Evolutionary conservation across 192 early-diverging fungal species (phyloP).

Genomic region (Umbelopsis sp.): DNA sequence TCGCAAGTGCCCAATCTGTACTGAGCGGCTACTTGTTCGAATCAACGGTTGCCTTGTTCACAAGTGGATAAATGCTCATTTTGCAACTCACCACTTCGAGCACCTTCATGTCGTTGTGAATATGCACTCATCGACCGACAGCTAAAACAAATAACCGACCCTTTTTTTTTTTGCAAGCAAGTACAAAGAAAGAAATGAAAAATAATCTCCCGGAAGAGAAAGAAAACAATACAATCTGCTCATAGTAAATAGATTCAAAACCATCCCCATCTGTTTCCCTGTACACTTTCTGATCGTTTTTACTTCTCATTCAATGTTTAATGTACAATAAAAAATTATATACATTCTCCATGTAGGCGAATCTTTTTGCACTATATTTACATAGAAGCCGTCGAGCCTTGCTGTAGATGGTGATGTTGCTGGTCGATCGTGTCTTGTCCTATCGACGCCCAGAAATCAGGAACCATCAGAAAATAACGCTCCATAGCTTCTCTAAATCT

Average conservation of each 20-base stretch:
- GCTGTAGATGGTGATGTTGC: constrained; percentile 17
- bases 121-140: constrained; percentile 21
- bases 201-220: no score
- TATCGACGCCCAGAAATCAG: constrained; percentile 56
- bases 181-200: neutral
- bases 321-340: neutral
- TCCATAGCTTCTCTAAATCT: constrained; percentile 96
- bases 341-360: neutral
- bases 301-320: neutral
- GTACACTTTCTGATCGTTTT: constrained; percentile 7
- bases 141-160: neutral
- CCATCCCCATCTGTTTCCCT: constrained; percentile 6
- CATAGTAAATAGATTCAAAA: neutral
- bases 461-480: constrained; percentile 83
- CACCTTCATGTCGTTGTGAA: constrained; percentile 32
- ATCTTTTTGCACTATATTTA: neutral
- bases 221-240: no score
- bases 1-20: constrained; percentile 34
- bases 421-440: constrained; percentile 4
- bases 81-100: constrained; percentile 28
- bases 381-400: neutral
- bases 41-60: constrained; percentile 33
- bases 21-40: constrained; percentile 28
- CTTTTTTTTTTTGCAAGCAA: neutral
- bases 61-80: constrained; percentile 31